Evolutionary conservation across 2,329 filamentous ascomycete species (phyloP), one percentile per base, ranked within the genome.

Genomic region (Aurifilum marmelostoma): DNA sequence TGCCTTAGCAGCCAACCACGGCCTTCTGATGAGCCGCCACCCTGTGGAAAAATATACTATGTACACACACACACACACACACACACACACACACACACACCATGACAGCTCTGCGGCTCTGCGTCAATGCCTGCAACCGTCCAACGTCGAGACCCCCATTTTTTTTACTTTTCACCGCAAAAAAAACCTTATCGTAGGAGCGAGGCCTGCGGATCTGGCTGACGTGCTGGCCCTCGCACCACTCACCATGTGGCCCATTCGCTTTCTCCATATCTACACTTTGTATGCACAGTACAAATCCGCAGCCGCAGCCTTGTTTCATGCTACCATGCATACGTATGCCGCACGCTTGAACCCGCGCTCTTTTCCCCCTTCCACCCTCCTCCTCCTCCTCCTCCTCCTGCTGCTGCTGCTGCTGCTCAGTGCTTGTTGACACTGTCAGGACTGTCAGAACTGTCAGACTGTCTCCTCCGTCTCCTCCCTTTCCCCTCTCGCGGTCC

Each of bases 21-120:
- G 12, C 47, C 63, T 8, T 21, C 11, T 50, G 18, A 64, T 4
- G 6, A 39, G 29, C 11, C 37, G 34, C n/a, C n/a, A 50, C 62
- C 27, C n/a, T 27, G 7, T 27, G 43, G 8, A 47, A 16, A 11
- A n/a, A n/a, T n/a, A n/a, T n/a, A n/a, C n/a, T n/a, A n/a, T n/a
- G n/a, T n/a, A n/a, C n/a, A n/a, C n/a, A n/a, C n/a, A n/a, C n/a
- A n/a, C n/a, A n/a, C n/a, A n/a, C n/a, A n/a, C n/a, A n/a, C n/a
- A n/a, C n/a, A n/a, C n/a, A n/a, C n/a, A n/a, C n/a, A n/a, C n/a
- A n/a, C n/a, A n/a, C n/a, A n/a, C n/a, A n/a, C n/a, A n/a, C 34
- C 32, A 62, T 29, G 14, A 24, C 61, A 32, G 47, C 9, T 34
- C 50, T 65, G 63, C 63, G 63, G 63, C 63, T 65, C 63, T 65